Evolutionary conservation across 2,329 filamentous ascomycete genomes (phyloP), one percentile per base, ranked within the genome.

Genomic region (Furcasterigmium sp.): DNA sequence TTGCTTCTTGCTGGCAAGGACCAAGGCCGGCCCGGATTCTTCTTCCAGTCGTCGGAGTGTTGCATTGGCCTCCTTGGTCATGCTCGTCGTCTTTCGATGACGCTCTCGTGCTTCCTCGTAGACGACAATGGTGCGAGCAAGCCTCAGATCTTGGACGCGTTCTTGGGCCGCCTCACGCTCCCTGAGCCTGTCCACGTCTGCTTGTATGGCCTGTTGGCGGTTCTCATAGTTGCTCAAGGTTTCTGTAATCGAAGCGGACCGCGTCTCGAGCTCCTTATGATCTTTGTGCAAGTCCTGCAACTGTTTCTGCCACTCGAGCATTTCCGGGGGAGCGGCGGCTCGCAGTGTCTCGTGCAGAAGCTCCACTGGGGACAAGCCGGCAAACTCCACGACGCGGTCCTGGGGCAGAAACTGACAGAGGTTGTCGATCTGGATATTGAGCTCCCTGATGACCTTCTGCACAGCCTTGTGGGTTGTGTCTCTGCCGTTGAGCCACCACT

Each of bases 401-500:
- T 98, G 93, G 0, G 93, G 93, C 36, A 98, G 69, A 55, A 98
- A 98, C 60, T 98, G 93, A 61, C 93, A 98, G 3, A 98, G 74
- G 54, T 98, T 98, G 69, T 98, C 93, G 51, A 97, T 88, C 63
- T 98, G 93, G 41, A 98, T 97, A 39, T 85, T 85, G 56, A 95
- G 82, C 9, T 73, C 75, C 46, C 72, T 77, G 47, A 84, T 85
- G 39, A 95, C 68, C 9, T 73, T 66, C 53, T 85, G 73, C 7
- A 97, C 75, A 4, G 72, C 72, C 55, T 83, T 85, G 49, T 82
- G 78, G 2, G 73, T 73, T 5, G 72, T 64, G 43, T 76, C 74
- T 49, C 73, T 78, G 32, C 82, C 83, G 58, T 96, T 84, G 25
- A 97, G 61, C 58, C 75, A 85, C 69, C 86, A 98, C n/a, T 78